Conservation (phyloP, 2,329 filamentous ascomycete genomes). For the Aureobasidium lini region DNA sequence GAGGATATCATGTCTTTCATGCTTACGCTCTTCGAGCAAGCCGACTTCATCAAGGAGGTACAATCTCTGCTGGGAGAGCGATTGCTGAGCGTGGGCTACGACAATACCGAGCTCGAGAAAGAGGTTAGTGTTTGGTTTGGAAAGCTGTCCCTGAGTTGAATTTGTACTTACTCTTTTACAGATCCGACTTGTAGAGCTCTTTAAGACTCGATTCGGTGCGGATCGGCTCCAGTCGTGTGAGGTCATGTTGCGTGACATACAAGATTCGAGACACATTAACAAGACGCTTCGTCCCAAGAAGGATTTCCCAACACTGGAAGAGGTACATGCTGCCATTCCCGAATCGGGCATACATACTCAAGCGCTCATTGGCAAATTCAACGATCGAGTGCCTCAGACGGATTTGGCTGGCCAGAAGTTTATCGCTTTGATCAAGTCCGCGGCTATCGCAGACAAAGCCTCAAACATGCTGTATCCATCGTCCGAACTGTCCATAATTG, state of each 20-base stretch:
- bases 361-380: constrained; percentile 19
- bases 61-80: constrained; percentile 83
- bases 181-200: constrained; percentile 71
- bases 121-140: constrained; percentile 39
- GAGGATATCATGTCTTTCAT: constrained; percentile 89
- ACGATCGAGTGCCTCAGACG: not conserved
- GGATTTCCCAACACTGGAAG: constrained; percentile 23
- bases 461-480: constrained; percentile 15
- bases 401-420: not conserved
- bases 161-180: not conserved
- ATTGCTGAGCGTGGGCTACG: constrained; percentile 51
- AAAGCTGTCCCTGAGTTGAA: not conserved
- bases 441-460: not conserved
- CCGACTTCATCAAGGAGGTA: constrained; percentile 93
- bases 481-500: constrained; percentile 69
- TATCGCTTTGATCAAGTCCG: constrained; percentile 9
- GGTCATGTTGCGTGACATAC: constrained; percentile 92
- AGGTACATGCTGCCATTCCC: constrained; percentile 28
- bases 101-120: constrained; percentile 60
- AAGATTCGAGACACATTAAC: constrained; percentile 65
- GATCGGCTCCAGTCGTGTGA: constrained; percentile 83
- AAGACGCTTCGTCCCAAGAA: constrained; percentile 25
- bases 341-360: constrained; percentile 29
- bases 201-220: constrained; percentile 86
- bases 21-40: constrained; percentile 78